Evolutionary conservation across 179 eudicot species (phyloP).

Genomic region (Beta macrorhiza): DNA sequence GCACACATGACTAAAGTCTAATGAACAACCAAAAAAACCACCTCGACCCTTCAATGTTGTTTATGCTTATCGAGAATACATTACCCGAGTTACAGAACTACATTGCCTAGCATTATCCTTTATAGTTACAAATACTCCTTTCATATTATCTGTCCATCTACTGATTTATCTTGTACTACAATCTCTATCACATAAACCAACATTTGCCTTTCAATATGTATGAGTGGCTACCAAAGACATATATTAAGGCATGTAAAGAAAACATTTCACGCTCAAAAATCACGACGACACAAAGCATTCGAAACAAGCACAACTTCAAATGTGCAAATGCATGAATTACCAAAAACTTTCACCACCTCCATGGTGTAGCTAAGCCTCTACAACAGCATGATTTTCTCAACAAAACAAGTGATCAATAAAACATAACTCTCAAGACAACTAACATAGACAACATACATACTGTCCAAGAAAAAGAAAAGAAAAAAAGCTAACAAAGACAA

Average conservation of each 20-base stretch:
- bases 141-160: no score
- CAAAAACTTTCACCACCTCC: not conserved
- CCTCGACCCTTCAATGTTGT: no score
- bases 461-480: not conserved
- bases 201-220: not conserved
- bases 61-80: no score
- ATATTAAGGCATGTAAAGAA: not conserved
- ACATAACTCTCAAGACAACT: not conserved
- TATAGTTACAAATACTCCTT: no score
- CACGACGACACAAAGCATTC: not conserved
- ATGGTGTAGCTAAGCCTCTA: not conserved
- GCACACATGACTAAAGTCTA: no score
- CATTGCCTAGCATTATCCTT: no score
- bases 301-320: not conserved
- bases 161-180: not conserved
- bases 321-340: not conserved
- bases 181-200: not conserved
- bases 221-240: not conserved
- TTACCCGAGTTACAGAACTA: no score
- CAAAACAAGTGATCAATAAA: not conserved
- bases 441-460: not conserved
- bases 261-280: not conserved
- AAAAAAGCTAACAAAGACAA: not conserved
- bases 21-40: no score
- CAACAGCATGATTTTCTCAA: not conserved